Evolutionary conservation across 495 filamentous ascomycete genomes (phyloP).

Genomic region (Penicillium diatomitis): DNA sequence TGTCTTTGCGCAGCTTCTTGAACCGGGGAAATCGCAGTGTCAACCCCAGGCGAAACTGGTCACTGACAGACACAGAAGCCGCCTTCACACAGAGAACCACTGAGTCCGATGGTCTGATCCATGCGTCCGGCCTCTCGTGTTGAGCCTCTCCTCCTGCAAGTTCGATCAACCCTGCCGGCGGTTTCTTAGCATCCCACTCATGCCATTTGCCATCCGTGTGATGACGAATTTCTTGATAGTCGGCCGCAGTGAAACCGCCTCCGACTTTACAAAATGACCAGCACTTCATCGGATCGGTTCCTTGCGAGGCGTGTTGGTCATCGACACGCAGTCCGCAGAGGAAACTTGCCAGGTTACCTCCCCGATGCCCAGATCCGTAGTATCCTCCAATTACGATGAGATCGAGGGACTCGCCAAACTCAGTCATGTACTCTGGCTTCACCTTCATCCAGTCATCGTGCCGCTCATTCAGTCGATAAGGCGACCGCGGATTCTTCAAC

Average conservation of each 20-base stretch:
- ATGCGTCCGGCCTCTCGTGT: conserved; percentile 77
- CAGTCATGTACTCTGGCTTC: conserved; percentile 97
- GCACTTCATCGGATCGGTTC: conserved; percentile 59
- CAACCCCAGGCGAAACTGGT: conserved; percentile 64
- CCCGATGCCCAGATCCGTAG: conserved; percentile 78
- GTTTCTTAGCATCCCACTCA: conserved; percentile 70
- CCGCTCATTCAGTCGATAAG: conserved; percentile 80
- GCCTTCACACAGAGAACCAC: conserved; percentile 86
- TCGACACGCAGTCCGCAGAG: conserved; percentile 77
- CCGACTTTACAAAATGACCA: conserved; percentile 95
- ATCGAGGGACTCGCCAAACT: conserved; percentile 90
- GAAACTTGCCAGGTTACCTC: conserved; percentile 75
- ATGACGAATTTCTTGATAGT: conserved; percentile 74
- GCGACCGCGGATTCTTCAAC: conserved; percentile 83
- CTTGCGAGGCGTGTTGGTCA: conserved; percentile 45
- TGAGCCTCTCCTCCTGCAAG: conserved; percentile 69
- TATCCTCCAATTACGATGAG: conserved; percentile 86
- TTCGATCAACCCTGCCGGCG: conserved; percentile 72
- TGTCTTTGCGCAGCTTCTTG: conserved; percentile 70
- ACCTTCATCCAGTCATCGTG: conserved; percentile 99
- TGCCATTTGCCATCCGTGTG: conserved; percentile 87
- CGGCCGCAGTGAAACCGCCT: conserved; percentile 77
- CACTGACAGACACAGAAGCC: conserved; percentile 63
- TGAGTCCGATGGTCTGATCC: conserved; percentile 86
- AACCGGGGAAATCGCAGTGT: conserved; percentile 92